Evolutionary conservation across 805 yeast genomes (phyloP).

Genomic region (Naumovozyma dairenensis): DNA sequence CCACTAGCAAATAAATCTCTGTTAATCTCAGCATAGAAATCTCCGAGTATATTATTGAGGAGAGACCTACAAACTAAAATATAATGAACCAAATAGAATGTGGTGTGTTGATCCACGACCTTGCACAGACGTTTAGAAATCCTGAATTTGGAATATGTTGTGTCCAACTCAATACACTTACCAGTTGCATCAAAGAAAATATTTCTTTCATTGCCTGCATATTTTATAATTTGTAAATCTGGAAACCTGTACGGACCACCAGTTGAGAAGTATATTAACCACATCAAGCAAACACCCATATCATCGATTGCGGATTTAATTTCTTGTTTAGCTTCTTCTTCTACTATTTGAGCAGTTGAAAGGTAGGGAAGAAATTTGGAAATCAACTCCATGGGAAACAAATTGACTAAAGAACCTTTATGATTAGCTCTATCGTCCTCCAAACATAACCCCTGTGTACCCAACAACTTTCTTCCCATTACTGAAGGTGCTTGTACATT

Average conservation of each 20-base stretch:
- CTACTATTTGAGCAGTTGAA: background rate
- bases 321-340: background rate
- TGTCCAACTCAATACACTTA: background rate
- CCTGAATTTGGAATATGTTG: background rate
- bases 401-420: background rate
- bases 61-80: background rate
- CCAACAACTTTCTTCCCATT: background rate
- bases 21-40: background rate
- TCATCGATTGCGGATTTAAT: conserved; percentile 1
- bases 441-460: background rate
- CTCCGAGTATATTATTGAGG: background rate
- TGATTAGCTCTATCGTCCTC: background rate
- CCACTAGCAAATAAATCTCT: background rate
- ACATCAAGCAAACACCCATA: conserved; percentile 3
- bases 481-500: background rate
- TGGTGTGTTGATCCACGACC: background rate
- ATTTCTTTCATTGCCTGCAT: conserved; percentile 2
- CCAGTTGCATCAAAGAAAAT: conserved; percentile 1
- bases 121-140: background rate
- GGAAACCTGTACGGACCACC: conserved; percentile 4
- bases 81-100: background rate
- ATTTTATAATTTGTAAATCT: conserved; percentile 2
- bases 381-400: background rate
- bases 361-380: background rate
- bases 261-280: conserved; percentile 5